Evolutionary conservation across 345 rosid genomes (phyloP), one percentile per base, ranked within the genome.

Genomic region (Moricandia arvensis): DNA sequence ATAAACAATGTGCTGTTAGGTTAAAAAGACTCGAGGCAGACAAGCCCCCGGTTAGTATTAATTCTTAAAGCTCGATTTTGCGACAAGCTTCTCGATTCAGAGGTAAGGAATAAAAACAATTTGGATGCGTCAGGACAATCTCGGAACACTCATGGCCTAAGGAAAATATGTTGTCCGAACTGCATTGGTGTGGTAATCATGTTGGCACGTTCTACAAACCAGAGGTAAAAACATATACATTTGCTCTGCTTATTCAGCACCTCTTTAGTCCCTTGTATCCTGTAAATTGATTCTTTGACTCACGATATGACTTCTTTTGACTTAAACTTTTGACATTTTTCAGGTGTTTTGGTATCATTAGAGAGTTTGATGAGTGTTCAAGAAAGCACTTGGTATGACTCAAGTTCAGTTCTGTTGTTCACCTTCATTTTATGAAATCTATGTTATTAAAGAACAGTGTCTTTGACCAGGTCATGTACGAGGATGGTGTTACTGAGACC

Each of bases 161-260:
- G 7, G 24, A 65, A 45, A 29, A 45, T 58, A 30, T 37, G 72
- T 77, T 68, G 76, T 26, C 79, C 41, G 6, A 81, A 85, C 76
- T 92, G 99, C 83, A 87, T 90, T 34, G 99, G 91, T 47, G 84
- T 81, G 84, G 87, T 92, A 61, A 77, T 92, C 55, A 82, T 71
- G 83, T 59, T 88, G 72, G 73, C 70, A 76, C 85, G 81, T 65
- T 85, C 89, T 34, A 54, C 53, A 54, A 79, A 81, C 59, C 70
- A 89, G 65, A 87, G 87, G 97, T 89, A 80, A 17, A 35, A n/a
- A n/a, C 17, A 11, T 1, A 29, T 59, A 13, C 18, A 59, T 26
- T 26, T 64, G 2, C 10, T 34, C 41, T 73, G 51, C 11, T 6
- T 8, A 21, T 12, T 30, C 34, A 27, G 4, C 35, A 27, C 2